Evolutionary conservation across 2,329 filamentous ascomycete species (phyloP).

Genomic region (Monosporascus sp.): DNA sequence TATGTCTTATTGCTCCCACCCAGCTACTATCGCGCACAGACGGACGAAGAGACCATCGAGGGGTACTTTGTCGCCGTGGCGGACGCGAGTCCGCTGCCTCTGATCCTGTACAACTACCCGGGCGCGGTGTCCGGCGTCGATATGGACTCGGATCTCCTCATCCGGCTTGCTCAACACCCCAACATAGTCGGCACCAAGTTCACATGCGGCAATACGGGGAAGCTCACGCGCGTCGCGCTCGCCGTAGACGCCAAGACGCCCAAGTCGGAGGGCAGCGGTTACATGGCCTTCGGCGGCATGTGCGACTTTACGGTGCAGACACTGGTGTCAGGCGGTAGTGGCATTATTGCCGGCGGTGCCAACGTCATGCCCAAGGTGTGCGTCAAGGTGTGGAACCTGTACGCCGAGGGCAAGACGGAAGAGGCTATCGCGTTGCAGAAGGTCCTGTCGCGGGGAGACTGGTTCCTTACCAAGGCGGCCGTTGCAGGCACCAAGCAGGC

Average conservation of each 20-base stretch:
- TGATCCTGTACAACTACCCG: conserved; percentile 88
- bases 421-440: conserved; percentile 74
- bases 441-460: conserved; percentile 72
- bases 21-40: conserved; percentile 74
- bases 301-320: conserved; percentile 85
- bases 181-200: conserved; percentile 90
- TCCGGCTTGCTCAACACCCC: conserved; percentile 70
- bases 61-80: conserved; percentile 73
- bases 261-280: conserved; percentile 53
- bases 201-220: conserved; percentile 86
- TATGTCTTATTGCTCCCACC: conserved; percentile 76
- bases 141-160: conserved; percentile 83
- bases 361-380: conserved; percentile 83
- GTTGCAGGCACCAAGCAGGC: conserved; percentile 84
- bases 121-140: conserved; percentile 82
- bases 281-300: conserved; percentile 84
- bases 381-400: conserved; percentile 73
- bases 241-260: conserved; percentile 69
- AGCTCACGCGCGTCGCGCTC: conserved; percentile 74
- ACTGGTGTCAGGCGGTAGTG: conserved; percentile 69
- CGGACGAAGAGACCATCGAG: conserved; percentile 68
- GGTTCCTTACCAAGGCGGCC: conserved; percentile 75
- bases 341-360: conserved; percentile 80
- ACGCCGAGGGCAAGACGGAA: conserved; percentile 64
- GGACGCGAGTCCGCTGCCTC: conserved; percentile 67